Conservation (phyloP, 2,329 filamentous ascomycete species). For the Fusarium praegraminearum region DNA sequence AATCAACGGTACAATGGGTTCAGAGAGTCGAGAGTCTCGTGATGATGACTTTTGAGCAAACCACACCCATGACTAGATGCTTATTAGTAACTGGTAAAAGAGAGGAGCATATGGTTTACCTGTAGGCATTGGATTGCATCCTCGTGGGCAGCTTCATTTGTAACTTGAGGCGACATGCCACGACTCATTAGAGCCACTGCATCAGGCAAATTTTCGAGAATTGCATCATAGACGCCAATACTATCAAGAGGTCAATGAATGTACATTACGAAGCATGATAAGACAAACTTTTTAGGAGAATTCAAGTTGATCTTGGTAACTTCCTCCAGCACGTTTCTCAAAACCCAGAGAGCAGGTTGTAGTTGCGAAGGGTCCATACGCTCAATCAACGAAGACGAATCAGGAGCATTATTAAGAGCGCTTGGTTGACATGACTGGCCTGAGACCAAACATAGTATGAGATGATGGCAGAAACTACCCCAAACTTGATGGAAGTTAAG, state of each 20-base stretch:
- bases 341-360: slow-evolving; percentile 73
- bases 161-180: slow-evolving; percentile 51
- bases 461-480: slow-evolving; percentile 72
- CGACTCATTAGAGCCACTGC: slow-evolving; percentile 56
- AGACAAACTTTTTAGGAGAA: slow-evolving; percentile 65
- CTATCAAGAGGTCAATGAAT: slow-evolving; percentile 46
- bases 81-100: slow-evolving; percentile 9
- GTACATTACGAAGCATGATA: not conserved
- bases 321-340: slow-evolving; percentile 54
- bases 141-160: slow-evolving; percentile 56
- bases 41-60: slow-evolving; percentile 76
- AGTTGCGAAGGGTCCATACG: slow-evolving; percentile 61
- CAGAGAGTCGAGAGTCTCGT: slow-evolving; percentile 67
- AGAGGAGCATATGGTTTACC: slow-evolving; percentile 47
- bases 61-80: slow-evolving; percentile 74
- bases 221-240: slow-evolving; percentile 54
- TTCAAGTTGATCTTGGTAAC: slow-evolving; percentile 71
- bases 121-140: slow-evolving; percentile 73
- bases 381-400: slow-evolving; percentile 61
- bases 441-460: slow-evolving; percentile 65
- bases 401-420: slow-evolving; percentile 50
- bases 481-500: slow-evolving; percentile 76
- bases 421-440: slow-evolving; percentile 41
- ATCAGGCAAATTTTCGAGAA: slow-evolving; percentile 57
- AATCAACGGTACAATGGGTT: slow-evolving; percentile 70